Conservation (phyloP, 1,284 basidiomycete species). For the Puccinia horiana region DNA sequence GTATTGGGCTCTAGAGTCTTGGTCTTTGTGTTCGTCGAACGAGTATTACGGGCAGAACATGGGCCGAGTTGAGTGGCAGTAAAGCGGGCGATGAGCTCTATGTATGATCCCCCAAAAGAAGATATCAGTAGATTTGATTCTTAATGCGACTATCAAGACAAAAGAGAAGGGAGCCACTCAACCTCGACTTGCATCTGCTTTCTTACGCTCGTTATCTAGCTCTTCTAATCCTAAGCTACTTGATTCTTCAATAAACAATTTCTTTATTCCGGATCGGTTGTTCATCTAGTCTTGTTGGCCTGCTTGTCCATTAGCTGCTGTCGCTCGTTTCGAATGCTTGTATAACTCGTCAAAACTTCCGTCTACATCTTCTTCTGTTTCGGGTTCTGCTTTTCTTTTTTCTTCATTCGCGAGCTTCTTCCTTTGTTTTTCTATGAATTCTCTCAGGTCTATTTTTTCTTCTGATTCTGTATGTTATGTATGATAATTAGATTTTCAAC, state of each 20-base stretch:
- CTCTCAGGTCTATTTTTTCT: conserved; percentile 36
- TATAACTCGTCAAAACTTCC: conserved; percentile 35
- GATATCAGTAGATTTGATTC: too few relatives aligned
- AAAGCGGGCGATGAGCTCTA: conserved; percentile 17
- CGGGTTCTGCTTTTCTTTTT: background rate
- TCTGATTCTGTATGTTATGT: conserved; percentile 27
- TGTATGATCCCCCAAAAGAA: too few relatives aligned
- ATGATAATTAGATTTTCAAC: background rate
- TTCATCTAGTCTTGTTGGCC: background rate
- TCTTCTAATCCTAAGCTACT: conserved; percentile 11
- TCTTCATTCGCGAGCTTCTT: background rate
- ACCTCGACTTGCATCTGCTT: conserved; percentile 45
- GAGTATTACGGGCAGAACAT: background rate
- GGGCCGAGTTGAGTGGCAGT: background rate
- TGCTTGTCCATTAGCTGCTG: background rate
- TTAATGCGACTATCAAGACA: too few relatives aligned
- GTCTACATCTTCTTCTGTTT: conserved; percentile 37
- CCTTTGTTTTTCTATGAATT: conserved; percentile 41
- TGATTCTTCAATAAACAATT: conserved; percentile 5
- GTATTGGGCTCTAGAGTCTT: background rate
- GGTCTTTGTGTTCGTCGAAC: background rate
- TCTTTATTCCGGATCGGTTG: background rate
- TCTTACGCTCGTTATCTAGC: conserved; percentile 42
- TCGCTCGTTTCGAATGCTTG: background rate
- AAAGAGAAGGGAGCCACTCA: too few relatives aligned